These are phyloP conservation scores for Cyathus striatus DNA, from an alignment of 768 basidiomycete genomes.

Conservation along the genomic window DNA sequence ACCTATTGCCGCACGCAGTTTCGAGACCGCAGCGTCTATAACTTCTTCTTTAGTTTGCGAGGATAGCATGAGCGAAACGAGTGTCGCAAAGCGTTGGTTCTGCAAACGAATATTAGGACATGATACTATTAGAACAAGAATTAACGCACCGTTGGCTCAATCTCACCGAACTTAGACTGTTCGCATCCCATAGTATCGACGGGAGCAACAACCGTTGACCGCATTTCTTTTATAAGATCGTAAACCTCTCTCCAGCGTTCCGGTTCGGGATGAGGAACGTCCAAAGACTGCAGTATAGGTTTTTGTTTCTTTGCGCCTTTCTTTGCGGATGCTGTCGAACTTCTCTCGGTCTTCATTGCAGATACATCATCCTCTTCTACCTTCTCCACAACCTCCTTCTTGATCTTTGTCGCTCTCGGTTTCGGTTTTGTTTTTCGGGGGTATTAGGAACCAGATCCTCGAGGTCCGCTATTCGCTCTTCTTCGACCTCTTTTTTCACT, in stretches of 20 bases:
- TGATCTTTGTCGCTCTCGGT: background rate
- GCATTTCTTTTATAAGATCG: conserved; percentile 71
- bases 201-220: conserved; percentile 66
- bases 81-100: conserved; percentile 79
- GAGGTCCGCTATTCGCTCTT: background rate
- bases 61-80: conserved; percentile 92
- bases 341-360: no score
- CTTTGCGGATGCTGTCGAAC: conserved; percentile 14
- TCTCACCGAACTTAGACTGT: conserved; percentile 57
- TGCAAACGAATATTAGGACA: no score
- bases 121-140: no score
- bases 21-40: conserved; percentile 72
- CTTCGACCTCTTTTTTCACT: no score
- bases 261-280: conserved; percentile 63
- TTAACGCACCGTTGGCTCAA: conserved; percentile 55
- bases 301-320: conserved; percentile 46
- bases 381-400: conserved; percentile 2
- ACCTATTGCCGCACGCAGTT: conserved; percentile 68
- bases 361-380: no score
- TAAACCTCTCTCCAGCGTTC: conserved; percentile 66
- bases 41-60: conserved; percentile 95
- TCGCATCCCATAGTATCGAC: conserved; percentile 94
- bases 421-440: background rate
- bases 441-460: conserved; percentile 1
- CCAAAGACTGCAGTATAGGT: conserved; percentile 47